Evolutionary conservation across 2,329 filamentous ascomycete species (phyloP).

Genomic region (Nemania sp.): DNA sequence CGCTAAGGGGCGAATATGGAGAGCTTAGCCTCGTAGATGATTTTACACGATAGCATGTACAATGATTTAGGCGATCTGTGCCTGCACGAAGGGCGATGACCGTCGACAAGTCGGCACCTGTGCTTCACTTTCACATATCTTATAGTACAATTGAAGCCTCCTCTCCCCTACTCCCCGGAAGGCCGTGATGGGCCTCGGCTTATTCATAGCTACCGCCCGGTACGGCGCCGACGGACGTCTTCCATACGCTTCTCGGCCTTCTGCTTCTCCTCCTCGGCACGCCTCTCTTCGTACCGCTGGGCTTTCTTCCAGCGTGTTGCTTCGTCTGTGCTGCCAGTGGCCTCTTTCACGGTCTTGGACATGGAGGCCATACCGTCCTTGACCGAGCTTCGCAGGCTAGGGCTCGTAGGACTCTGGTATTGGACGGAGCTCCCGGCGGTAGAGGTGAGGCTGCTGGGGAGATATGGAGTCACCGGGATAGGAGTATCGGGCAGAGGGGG

Average conservation of each 20-base stretch:
- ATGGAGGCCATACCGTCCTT: not conserved
- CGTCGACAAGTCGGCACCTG: too few relatives aligned
- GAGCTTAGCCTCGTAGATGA: too few relatives aligned
- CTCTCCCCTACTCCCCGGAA: too few relatives aligned
- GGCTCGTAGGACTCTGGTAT: slow-evolving; percentile 18
- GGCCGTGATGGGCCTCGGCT: too few relatives aligned
- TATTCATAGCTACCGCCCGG: slow-evolving; percentile 8
- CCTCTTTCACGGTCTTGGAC: slow-evolving; percentile 8
- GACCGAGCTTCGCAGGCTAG: slow-evolving; percentile 43
- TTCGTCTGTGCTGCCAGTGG: slow-evolving; percentile 22
- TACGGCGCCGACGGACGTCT: slow-evolving; percentile 27
- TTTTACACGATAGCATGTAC: too few relatives aligned
- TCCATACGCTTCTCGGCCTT: slow-evolving; percentile 41
- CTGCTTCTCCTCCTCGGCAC: slow-evolving; percentile 42
- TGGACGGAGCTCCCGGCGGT: too few relatives aligned
- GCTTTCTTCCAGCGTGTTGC: slow-evolving; percentile 33
- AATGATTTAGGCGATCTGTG: too few relatives aligned
- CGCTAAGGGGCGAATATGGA: too few relatives aligned
- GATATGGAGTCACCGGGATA: slow-evolving; percentile 23
- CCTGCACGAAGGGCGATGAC: too few relatives aligned
- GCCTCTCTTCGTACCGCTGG: slow-evolving; percentile 35
- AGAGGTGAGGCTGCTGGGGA: not conserved
- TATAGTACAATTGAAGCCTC: not conserved
- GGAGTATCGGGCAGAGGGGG: slow-evolving; percentile 41
- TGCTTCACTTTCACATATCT: too few relatives aligned